phyloP scores from a whole-genome alignment of 805 yeast genomes.

The Wickerhamiella dianesei region DNA sequence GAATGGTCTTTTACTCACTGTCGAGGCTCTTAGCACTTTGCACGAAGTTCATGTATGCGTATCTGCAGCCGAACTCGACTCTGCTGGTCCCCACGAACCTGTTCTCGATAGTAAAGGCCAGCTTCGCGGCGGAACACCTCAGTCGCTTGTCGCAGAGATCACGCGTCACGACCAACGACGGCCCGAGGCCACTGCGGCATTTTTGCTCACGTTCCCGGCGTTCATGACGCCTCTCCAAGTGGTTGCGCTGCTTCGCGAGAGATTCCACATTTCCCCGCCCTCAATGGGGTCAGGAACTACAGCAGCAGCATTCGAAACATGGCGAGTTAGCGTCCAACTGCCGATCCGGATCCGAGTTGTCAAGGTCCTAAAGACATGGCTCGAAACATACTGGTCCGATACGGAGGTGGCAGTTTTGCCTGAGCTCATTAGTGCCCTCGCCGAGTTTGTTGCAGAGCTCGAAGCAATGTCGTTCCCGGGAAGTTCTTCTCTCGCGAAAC shows the following conservation, averaged over 20 bases:
- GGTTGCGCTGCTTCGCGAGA: slow-evolving; percentile 42
- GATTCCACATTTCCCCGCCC: slow-evolving; percentile 67
- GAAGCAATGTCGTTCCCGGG: slow-evolving; percentile 33
- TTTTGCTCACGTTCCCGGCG: slow-evolving; percentile 63
- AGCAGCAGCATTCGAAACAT: slow-evolving; percentile 54
- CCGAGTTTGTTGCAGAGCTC: slow-evolving; percentile 30
- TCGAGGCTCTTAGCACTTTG: neutral
- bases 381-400: slow-evolving; percentile 61
- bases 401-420: slow-evolving; percentile 30
- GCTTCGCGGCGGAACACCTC: slow-evolving; percentile 71
- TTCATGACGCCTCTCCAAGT: slow-evolving; percentile 57
- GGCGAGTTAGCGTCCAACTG: slow-evolving; percentile 59
- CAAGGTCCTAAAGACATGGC: slow-evolving; percentile 49
- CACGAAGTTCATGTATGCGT: neutral
- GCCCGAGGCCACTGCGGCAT: slow-evolving; percentile 49
- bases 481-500: slow-evolving; percentile 28
- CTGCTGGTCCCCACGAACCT: neutral
- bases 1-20: neutral
- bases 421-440: slow-evolving; percentile 23
- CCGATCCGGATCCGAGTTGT: slow-evolving; percentile 56
- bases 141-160: slow-evolving; percentile 64
- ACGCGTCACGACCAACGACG: slow-evolving; percentile 56
- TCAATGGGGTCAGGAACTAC: slow-evolving; percentile 48
- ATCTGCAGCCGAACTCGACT: neutral
- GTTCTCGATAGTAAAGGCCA: slow-evolving; percentile 54